phyloP scores from a whole-genome alignment of 2,329 filamentous ascomycete genomes.

The Phialemonium atrogriseum region DNA sequence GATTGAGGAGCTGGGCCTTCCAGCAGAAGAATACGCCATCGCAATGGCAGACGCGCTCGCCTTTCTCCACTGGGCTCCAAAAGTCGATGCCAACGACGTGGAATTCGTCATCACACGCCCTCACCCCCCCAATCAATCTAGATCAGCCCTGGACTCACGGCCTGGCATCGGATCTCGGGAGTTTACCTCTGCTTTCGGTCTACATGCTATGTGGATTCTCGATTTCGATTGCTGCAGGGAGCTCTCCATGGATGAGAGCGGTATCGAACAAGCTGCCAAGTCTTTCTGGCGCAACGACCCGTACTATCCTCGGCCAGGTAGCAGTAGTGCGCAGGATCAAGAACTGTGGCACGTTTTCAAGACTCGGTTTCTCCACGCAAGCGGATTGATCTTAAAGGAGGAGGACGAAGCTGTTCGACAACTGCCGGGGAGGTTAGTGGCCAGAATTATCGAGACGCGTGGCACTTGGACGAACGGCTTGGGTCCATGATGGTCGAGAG shows the following conservation, averaged over 20 bases:
- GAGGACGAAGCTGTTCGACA: background rate
- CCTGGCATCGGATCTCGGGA: conserved; percentile 1
- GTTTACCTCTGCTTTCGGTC: conserved; percentile 15
- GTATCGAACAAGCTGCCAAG: conserved; percentile 29
- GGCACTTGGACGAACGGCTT: too few species aligned
- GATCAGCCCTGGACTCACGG: too few species aligned
- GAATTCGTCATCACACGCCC: conserved; percentile 40
- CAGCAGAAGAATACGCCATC: conserved; percentile 24
- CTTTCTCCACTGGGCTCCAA: too few species aligned
- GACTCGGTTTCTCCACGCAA: background rate
- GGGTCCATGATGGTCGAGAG: too few species aligned
- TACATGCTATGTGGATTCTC: conserved; percentile 33
- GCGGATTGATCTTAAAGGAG: background rate
- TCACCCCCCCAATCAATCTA: background rate
- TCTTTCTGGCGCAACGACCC: conserved; percentile 43
- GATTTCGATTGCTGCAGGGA: conserved; percentile 35
- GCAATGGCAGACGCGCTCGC: too few species aligned
- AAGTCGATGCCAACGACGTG: conserved; percentile 43
- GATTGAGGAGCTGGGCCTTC: conserved; percentile 32
- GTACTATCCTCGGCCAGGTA: conserved; percentile 35
- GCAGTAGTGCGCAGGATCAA: background rate
- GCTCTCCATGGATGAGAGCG: conserved; percentile 26
- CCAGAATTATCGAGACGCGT: too few species aligned
- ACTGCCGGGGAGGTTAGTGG: too few species aligned
- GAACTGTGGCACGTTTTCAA: background rate